Evolutionary conservation across 2,329 filamentous ascomycete species (phyloP), one percentile per base, ranked within the genome.

Genomic region (Coniochaeta sp.): DNA sequence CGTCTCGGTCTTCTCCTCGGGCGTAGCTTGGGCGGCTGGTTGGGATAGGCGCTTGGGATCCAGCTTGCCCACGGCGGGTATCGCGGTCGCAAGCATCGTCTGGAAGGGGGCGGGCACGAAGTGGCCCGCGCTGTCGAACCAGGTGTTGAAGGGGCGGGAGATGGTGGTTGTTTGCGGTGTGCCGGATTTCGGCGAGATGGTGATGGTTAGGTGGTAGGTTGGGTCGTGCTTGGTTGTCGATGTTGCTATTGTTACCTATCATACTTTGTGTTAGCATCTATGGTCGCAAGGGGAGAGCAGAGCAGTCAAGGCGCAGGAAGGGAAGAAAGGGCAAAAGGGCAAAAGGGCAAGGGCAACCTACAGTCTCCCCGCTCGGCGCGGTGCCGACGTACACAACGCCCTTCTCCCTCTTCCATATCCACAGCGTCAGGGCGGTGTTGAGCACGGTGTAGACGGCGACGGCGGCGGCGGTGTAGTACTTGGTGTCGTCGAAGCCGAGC

Each of bases 401-500:
- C 59, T 85, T 85, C 74, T 99, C 94, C 22, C 94, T 86, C 22
- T 78, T 78, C 77, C 83, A 87, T 53, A 95, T 82, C 94, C 94
- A 99, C 61, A 83, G 80, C 32, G 89, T 91, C 60, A 97, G 78
- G 2, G 79, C 74, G 27, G 79, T 77, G 66, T 96, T 97, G 49
- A 99, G 72, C 2, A 87, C 50, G 38, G 89, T 84, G 73, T 99
- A 99, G 14, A 85, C 65, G 10, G 78, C 76, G 4, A 97, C 92
- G 3, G 94, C 92, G 33, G 77, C 79, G 3, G 87, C 79, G 0
- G 92, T 95, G 73, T 85, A 92, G 57, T 78, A 72, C 70, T 94
- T 95, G 16, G 91, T 96, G 55, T 71, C 75, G 57, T 96, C 89
- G 78, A 94, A 97, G 60, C 91, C 92, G 47, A 91, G 76, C 65